A percentile compares a stretch with the other conserved stretches of the same genome.
These are phyloP conservation scores for Russula vinacea DNA, from an alignment of 768 basidiomycete genomes.

Conservation along the genomic window DNA sequence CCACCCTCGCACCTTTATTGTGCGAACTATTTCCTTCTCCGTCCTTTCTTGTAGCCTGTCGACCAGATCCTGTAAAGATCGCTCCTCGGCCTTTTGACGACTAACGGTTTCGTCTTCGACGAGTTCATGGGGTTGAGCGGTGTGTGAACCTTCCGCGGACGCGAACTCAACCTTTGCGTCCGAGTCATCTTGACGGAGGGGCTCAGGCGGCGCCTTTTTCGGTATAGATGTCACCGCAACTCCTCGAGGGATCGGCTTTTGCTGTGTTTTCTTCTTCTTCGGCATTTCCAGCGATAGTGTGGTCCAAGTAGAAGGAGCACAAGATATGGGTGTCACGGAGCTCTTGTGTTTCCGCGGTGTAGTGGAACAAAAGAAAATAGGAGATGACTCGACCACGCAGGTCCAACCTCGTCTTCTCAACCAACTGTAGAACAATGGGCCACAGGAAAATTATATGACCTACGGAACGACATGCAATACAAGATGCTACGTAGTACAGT, in stretches of 20 bases:
- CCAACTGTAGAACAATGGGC: background rate
- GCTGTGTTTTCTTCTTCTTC: slow-evolving; percentile 82
- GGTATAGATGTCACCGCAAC: slow-evolving; percentile 82
- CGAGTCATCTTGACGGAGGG: slow-evolving; percentile 28
- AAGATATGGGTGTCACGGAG: slow-evolving; percentile 15
- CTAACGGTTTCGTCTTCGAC: slow-evolving; percentile 34
- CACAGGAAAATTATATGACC: slow-evolving; percentile 30
- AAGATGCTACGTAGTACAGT: slow-evolving; percentile 27
- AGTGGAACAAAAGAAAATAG: background rate
- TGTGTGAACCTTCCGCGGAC: background rate
- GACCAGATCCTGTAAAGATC: slow-evolving; percentile 64
- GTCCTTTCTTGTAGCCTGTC: slow-evolving; percentile 84
- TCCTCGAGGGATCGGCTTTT: slow-evolving; percentile 70
- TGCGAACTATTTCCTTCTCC: slow-evolving; percentile 75
- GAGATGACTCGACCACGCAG: background rate
- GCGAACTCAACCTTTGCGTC: slow-evolving; percentile 18
- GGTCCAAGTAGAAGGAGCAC: slow-evolving; percentile 13
- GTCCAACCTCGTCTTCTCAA: background rate
- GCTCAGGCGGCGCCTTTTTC: slow-evolving; percentile 55
- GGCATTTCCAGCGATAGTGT: slow-evolving; percentile 46
- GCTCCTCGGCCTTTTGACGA: slow-evolving; percentile 48
- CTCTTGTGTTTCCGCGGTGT: background rate
- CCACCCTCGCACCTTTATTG: slow-evolving; percentile 56
- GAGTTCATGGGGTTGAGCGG: slow-evolving; percentile 1
- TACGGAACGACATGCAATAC: slow-evolving; percentile 29